phyloP scores from a whole-genome alignment of 768 basidiomycete genomes.

The Kwoniella mangroviensis region DNA sequence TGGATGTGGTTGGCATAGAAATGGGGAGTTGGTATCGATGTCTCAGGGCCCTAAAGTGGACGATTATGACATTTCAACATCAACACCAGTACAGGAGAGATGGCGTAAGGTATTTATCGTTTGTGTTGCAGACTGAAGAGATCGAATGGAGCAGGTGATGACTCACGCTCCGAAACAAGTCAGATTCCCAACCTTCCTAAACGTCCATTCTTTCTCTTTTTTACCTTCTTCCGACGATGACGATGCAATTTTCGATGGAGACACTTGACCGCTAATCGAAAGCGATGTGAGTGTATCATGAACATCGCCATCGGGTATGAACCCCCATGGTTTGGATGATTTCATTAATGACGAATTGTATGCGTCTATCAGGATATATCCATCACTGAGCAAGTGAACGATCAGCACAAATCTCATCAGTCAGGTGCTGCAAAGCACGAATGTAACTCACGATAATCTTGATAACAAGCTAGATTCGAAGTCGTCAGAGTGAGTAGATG shows the following conservation, averaged over 20 bases:
- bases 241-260: constrained; percentile 3
- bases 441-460: constrained; percentile 46
- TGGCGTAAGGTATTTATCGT: background rate
- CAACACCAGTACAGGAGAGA: background rate
- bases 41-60: constrained; percentile 40
- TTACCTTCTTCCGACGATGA: constrained; percentile 9
- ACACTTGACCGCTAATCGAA: background rate
- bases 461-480: constrained; percentile 29
- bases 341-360: constrained; percentile 43
- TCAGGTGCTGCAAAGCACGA: background rate
- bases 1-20: constrained; percentile 4
- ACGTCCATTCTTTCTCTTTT: constrained; percentile 53
- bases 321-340: constrained; percentile 52
- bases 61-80: too few species aligned
- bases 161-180: constrained; percentile 56
- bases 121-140: background rate
- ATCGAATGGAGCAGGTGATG: background rate
- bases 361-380: constrained; percentile 48
- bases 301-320: constrained; percentile 50
- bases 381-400: constrained; percentile 36
- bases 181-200: constrained; percentile 51
- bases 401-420: background rate
- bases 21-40: constrained; percentile 48
- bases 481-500: constrained; percentile 5
- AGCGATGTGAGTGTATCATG: constrained; percentile 46